Evolutionary conservation across 176 grass and related monocot genomes (phyloP).

Genomic region (Oryza glaberrima): DNA sequence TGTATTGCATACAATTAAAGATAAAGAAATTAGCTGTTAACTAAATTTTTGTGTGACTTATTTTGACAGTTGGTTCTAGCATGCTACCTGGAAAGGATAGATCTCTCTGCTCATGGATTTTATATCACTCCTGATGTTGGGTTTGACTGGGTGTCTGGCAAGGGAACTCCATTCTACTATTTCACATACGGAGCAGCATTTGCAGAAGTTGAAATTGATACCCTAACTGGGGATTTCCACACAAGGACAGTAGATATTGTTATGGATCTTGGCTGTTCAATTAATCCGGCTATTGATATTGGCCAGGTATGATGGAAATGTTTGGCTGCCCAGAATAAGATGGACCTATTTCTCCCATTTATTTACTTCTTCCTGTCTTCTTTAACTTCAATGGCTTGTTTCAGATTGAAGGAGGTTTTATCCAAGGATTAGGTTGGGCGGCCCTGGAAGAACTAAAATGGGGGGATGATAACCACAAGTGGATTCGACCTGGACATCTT

Average conservation of each 20-base stretch:
- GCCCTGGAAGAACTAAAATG: slow-evolving; percentile 97
- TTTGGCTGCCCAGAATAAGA: background rate
- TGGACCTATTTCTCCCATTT: background rate
- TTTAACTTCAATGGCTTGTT: slow-evolving; percentile 32
- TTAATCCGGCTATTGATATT: slow-evolving; percentile 98
- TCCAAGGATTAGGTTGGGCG: slow-evolving; percentile 95
- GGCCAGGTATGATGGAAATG: slow-evolving; percentile 66
- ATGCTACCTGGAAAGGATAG: slow-evolving; percentile 83
- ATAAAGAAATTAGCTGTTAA: background rate
- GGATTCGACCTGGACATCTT: slow-evolving; percentile 87
- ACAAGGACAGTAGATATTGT: slow-evolving; percentile 79
- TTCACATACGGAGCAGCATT: slow-evolving; percentile 96
- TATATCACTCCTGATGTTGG: slow-evolving; percentile 83
- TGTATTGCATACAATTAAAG: background rate
- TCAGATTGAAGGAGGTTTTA: slow-evolving; percentile 97
- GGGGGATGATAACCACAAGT: slow-evolving; percentile 89
- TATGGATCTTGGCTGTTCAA: slow-evolving; percentile 89
- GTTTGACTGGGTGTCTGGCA: slow-evolving; percentile 74
- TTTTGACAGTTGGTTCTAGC: slow-evolving; percentile 62
- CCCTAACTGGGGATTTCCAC: slow-evolving; percentile 95
- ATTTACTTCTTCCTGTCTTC: background rate
- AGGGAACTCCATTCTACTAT: slow-evolving; percentile 84
- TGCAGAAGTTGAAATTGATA: slow-evolving; percentile 98
- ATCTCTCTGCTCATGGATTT: slow-evolving; percentile 95
- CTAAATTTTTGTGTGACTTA: slow-evolving; percentile 28